phyloP scores from a whole-genome alignment of 352 stramenopile genomes.

The Pythium apleroticum region DNA sequence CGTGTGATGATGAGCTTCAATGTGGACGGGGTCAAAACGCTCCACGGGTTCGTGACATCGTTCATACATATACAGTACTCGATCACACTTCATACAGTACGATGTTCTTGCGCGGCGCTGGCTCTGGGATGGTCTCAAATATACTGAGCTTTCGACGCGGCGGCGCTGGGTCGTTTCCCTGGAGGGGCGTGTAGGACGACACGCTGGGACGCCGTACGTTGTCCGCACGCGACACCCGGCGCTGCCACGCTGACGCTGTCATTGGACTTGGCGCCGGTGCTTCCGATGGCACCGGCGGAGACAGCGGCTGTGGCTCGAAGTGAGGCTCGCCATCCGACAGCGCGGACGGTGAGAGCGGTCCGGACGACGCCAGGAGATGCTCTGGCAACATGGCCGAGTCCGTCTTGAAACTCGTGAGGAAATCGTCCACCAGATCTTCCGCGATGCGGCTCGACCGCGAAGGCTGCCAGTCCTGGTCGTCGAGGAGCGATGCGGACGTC shows the following conservation, averaged over 20 bases:
- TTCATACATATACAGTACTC: background rate
- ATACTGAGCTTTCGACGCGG: constrained; percentile 23
- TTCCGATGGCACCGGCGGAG: background rate
- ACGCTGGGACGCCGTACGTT: background rate
- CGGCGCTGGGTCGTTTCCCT: background rate
- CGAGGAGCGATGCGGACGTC: background rate
- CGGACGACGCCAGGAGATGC: background rate
- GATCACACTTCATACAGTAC: constrained; percentile 21
- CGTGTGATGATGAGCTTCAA: background rate
- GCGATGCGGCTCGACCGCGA: constrained; percentile 21
- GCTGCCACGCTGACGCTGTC: background rate
- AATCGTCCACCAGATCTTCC: constrained; percentile 21
- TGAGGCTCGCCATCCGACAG: constrained; percentile 5
- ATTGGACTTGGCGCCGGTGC: background rate
- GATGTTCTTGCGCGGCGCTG: constrained; percentile 22
- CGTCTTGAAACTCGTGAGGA: constrained; percentile 13
- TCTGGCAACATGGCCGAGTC: background rate
- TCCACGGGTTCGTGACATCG: background rate
- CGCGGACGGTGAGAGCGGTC: constrained; percentile 5
- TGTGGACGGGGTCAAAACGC: too few relatives aligned
- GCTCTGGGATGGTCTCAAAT: constrained; percentile 22
- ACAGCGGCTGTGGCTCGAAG: background rate
- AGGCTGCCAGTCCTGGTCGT: constrained; percentile 18
- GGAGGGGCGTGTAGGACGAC: constrained; percentile 10
- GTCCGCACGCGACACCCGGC: constrained; percentile 5